A percentile compares a stretch with the other conserved stretches of the same genome.
Conservation (phyloP, 169 alveolate genomes). For the Eimeria brunetti region DNA sequence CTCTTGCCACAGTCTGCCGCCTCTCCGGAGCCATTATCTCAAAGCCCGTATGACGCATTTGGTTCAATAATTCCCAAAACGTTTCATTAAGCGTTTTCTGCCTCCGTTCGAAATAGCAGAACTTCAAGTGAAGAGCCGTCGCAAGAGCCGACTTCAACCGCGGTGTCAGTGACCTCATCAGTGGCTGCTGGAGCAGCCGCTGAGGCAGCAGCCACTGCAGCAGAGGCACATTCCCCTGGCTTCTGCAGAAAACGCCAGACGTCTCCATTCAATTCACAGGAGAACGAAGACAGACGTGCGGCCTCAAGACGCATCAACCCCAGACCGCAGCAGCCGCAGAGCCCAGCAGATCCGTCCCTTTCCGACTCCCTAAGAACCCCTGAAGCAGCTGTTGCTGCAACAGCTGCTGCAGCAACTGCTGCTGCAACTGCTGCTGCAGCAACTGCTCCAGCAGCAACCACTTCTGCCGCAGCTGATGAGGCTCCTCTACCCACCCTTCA, state of each 20-base stretch:
- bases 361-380: not conserved
- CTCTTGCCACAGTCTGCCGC: not conserved
- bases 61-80: not conserved
- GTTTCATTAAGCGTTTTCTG: not conserved
- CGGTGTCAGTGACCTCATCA: not conserved
- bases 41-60: not conserved
- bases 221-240: not conserved
- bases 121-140: not conserved
- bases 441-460: not conserved
- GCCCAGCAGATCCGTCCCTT: slow-evolving; percentile 19
- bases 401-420: not conserved
- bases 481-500: not conserved
- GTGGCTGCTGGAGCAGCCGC: not conserved
- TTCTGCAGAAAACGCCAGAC: not conserved
- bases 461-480: not conserved
- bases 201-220: not conserved
- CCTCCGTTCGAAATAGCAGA: not conserved
- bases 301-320: not conserved
- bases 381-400: not conserved
- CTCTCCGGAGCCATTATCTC: not conserved
- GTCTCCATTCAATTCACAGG: not conserved
- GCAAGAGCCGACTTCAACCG: not conserved
- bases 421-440: not conserved
- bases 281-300: not conserved
- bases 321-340: not conserved